Conservation (phyloP, 305 asterid species). For the Fraxinus paxiana region DNA sequence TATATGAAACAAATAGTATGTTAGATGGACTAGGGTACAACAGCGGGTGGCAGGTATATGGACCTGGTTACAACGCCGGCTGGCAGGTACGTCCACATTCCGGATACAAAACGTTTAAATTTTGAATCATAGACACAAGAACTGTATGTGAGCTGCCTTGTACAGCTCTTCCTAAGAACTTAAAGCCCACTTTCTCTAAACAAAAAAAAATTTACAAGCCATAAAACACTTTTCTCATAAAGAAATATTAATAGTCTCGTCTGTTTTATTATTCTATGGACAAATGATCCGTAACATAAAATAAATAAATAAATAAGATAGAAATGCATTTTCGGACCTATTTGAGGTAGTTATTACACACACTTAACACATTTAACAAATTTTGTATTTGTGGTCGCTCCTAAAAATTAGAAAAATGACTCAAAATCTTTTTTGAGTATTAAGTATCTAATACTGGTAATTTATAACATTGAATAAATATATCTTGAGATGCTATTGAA, state of each 20-base stretch:
- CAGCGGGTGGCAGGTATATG: neutral
- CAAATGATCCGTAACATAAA: neutral
- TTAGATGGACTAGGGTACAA: neutral
- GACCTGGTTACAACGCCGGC: neutral
- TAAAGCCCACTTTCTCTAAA: neutral
- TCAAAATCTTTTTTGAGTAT: neutral
- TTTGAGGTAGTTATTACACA: neutral
- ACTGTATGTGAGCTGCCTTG: neutral
- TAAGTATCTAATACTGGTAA: neutral
- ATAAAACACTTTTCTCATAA: neutral
- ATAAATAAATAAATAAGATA: neutral
- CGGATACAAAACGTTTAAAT: neutral
- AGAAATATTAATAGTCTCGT: neutral
- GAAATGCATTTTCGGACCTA: neutral
- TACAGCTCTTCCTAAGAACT: neutral
- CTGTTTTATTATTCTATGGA: neutral
- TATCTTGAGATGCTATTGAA: neutral
- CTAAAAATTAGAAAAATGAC: neutral
- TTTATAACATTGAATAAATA: neutral
- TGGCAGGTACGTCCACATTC: neutral
- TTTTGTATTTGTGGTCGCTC: neutral
- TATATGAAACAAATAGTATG: neutral
- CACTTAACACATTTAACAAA: neutral
- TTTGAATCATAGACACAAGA: neutral
- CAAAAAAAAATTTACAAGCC: neutral